phyloP scores from a whole-genome alignment of 1,284 basidiomycete genomes.

The Malassezia obtusa region DNA sequence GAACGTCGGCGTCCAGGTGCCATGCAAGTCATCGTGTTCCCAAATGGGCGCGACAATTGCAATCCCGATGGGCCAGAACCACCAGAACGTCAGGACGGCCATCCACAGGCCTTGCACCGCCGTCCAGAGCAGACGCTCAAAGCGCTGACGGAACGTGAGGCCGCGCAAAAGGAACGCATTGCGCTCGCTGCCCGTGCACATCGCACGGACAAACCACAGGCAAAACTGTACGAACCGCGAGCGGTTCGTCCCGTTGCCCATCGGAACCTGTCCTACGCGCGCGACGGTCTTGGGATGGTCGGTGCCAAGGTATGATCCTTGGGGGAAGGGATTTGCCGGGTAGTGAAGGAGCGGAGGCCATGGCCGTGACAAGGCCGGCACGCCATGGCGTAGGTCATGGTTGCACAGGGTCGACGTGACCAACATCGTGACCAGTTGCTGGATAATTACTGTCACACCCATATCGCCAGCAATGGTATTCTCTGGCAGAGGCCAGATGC shows the following conservation, averaged over 20 bases:
- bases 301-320: constrained; percentile 26
- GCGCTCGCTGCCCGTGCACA: constrained; percentile 30
- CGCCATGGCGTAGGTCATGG: constrained; percentile 29
- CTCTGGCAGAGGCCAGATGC: constrained; percentile 32
- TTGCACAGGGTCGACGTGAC: constrained; percentile 36
- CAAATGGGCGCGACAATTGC: constrained; percentile 44
- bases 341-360: constrained; percentile 42
- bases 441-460: constrained; percentile 43
- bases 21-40: constrained; percentile 34
- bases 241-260: constrained; percentile 25
- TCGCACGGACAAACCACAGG: constrained; percentile 34
- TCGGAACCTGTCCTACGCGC: not conserved
- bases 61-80: constrained; percentile 43
- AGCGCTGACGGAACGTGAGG: constrained; percentile 26
- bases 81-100: constrained; percentile 34
- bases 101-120: constrained; percentile 35
- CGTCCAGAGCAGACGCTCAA: constrained; percentile 36
- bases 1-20: constrained; percentile 42
- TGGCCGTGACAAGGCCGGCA: constrained; percentile 24
- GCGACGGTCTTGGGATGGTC: constrained; percentile 17
- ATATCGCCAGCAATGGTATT: constrained; percentile 42
- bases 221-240: constrained; percentile 18
- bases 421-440: constrained; percentile 38
- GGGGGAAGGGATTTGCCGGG: constrained; percentile 22
- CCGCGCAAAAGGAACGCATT: constrained; percentile 29